Conservation (phyloP, 768 basidiomycete species). For the Phylloporus rhodoxanthus region DNA sequence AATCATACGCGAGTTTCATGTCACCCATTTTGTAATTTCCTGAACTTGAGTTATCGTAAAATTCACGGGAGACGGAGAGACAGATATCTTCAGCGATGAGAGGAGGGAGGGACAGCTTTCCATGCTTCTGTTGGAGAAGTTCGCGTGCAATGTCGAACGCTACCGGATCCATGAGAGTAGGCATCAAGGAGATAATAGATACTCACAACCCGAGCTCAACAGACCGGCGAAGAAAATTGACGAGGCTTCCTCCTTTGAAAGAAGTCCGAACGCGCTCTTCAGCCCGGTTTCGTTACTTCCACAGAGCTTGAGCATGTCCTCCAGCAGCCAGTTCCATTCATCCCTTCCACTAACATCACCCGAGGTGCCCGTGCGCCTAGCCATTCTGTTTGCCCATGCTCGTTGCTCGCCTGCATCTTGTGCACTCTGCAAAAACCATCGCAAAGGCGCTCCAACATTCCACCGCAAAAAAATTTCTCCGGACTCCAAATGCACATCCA, state of each 20-base stretch:
- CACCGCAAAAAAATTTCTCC: slow-evolving; percentile 90
- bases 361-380: slow-evolving; percentile 56
- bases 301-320: slow-evolving; percentile 84
- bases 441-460: slow-evolving; percentile 73
- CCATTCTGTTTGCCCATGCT: slow-evolving; percentile 83
- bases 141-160: slow-evolving; percentile 64
- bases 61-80: slow-evolving; percentile 74
- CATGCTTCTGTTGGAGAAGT: slow-evolving; percentile 46
- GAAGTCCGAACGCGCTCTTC: slow-evolving; percentile 74
- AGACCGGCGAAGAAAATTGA: slow-evolving; percentile 85
- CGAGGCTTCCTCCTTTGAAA: slow-evolving; percentile 64
- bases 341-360: slow-evolving; percentile 53
- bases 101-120: slow-evolving; percentile 43
- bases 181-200: background rate
- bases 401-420: slow-evolving; percentile 63
- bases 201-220: slow-evolving; percentile 83
- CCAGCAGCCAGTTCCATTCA: slow-evolving; percentile 84
- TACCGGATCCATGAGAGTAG: slow-evolving; percentile 25
- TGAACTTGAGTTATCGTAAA: slow-evolving; percentile 90
- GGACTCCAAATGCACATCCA: slow-evolving; percentile 91
- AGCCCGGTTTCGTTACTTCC: slow-evolving; percentile 56
- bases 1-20: slow-evolving; percentile 96
- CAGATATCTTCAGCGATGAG: slow-evolving; percentile 70
- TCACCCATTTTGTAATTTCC: slow-evolving; percentile 92
- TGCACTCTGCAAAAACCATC: slow-evolving; percentile 86